Evolutionary conservation across 116 monocot genomes (phyloP), one percentile per base, ranked within the genome.

Genomic region (Trichopus zeylanicus): DNA sequence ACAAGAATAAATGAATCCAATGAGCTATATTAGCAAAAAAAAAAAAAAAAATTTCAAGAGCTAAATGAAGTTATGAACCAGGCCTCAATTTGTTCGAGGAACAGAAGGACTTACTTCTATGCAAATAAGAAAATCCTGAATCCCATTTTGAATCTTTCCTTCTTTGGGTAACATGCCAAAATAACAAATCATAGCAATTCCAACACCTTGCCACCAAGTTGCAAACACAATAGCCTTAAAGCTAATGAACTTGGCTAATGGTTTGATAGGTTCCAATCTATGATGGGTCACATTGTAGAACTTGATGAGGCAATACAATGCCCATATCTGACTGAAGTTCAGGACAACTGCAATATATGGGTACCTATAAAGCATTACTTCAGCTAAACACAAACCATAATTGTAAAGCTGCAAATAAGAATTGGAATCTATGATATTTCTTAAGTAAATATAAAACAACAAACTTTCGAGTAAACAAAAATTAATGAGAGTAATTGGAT

Each of bases 141-240:
- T 74, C 13, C 66, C 75, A 67, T 78, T 75, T 57, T 91, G 85
- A 33, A 86, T 68, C 62, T 91, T 91, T 18, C 33, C 79, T 56
- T 70, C 74, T 52, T 86, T 76, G 0, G 87, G 87, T 20, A 92
- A 62, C 10, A 87, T 47, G 19, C 84, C 84, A 57, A 83, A 62
- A 56, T 84, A 81, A 69, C 92, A 92, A 31, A 87, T 66, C 26
- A 84, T 57, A 25, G 84, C 83, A 54, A 92, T 81, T 46, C 81
- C 83, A 18, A 92, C 73, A 60, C 87, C 92, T 76, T 92, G 92
- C 92, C 92, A 92, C 92, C 92, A 87, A 57, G 92, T 92, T 28
- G 92, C 92, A 58, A 92, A 92, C 20, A 92, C 92, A 35, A 92
- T 92, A 7, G 84, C 92, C 55, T 92, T 92, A 59, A 92, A 92